These are phyloP conservation scores for Cryptococcus depauperatus DNA, from an alignment of 1,284 basidiomycete species.

Conservation along the genomic window DNA sequence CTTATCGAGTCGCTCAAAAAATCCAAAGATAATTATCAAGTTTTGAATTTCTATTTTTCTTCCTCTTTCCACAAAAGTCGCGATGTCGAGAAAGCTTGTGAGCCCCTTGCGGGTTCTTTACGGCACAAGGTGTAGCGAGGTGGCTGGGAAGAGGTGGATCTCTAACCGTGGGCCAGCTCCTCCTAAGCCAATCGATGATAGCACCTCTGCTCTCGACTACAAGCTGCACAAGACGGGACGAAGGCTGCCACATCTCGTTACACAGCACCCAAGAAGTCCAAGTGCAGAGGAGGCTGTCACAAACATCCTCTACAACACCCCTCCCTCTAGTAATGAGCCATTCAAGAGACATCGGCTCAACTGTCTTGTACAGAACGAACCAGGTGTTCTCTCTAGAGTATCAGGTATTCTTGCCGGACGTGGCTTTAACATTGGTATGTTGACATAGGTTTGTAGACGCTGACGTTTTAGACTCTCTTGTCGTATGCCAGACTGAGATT, in stretches of 20 bases:
- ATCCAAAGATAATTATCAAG: no score
- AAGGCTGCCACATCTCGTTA: conserved; percentile 36
- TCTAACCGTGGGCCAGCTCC: conserved; percentile 5
- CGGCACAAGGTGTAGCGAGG: no score
- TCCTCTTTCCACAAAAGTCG: no score
- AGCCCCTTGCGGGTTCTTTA: no score
- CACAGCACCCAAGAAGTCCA: conserved; percentile 33
- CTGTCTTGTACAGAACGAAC: conserved; percentile 98
- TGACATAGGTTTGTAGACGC: no score
- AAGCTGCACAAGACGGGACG: conserved; percentile 39
- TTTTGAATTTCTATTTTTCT: no score
- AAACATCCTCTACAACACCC: conserved; percentile 93
- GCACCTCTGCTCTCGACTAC: conserved; percentile 85
- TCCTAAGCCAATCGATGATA: conserved; percentile 64
- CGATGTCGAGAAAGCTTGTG: no score
- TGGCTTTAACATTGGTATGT: conserved; percentile 81
- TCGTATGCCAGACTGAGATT: conserved; percentile 97
- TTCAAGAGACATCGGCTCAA: conserved; percentile 97
- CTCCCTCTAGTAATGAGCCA: conserved; percentile 81
- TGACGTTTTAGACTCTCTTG: conserved; percentile 76
- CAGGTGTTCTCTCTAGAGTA: conserved; percentile 93
- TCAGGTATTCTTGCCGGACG: conserved; percentile 94
- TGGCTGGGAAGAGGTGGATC: no score
- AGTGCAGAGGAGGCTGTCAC: conserved; percentile 90
- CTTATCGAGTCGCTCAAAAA: no score